Conservation (phyloP, 495 filamentous ascomycete species). For the Astrothelium macrocarpum region DNA sequence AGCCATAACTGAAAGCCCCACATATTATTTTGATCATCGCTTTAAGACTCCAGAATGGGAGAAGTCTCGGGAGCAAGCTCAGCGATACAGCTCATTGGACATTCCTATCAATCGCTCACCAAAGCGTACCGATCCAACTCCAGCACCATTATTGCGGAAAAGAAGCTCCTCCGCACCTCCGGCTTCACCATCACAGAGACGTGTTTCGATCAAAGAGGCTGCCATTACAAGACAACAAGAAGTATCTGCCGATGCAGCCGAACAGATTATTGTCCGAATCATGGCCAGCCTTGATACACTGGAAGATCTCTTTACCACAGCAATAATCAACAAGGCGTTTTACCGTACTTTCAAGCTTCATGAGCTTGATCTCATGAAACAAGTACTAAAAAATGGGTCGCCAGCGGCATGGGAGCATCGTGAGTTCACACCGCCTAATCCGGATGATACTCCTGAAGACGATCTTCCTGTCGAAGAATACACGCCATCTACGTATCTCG, state of each 20-base stretch:
- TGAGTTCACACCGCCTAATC: conserved; percentile 51
- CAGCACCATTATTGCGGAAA: background rate
- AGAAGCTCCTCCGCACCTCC: conserved; percentile 5
- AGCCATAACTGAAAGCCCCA: conserved; percentile 16
- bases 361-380: conserved; percentile 47
- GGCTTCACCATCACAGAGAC: background rate
- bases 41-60: conserved; percentile 3
- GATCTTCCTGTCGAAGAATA: conserved; percentile 47
- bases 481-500: conserved; percentile 46
- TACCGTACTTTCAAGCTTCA: conserved; percentile 52
- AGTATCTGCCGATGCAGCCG: conserved; percentile 33
- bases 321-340: conserved; percentile 47
- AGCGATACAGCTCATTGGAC: background rate
- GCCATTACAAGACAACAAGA: background rate
- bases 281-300: conserved; percentile 42
- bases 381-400: conserved; percentile 46
- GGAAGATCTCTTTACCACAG: conserved; percentile 50
- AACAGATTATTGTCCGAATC: conserved; percentile 43
- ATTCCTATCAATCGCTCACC: background rate
- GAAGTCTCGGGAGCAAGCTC: background rate
- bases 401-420: conserved; percentile 58
- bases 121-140: background rate
- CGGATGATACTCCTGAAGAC: conserved; percentile 38
- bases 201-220: background rate
- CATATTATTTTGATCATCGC: conserved; percentile 1